Conservation (phyloP, 352 stramenopile genomes). For the Pythium sukuiense region DNA sequence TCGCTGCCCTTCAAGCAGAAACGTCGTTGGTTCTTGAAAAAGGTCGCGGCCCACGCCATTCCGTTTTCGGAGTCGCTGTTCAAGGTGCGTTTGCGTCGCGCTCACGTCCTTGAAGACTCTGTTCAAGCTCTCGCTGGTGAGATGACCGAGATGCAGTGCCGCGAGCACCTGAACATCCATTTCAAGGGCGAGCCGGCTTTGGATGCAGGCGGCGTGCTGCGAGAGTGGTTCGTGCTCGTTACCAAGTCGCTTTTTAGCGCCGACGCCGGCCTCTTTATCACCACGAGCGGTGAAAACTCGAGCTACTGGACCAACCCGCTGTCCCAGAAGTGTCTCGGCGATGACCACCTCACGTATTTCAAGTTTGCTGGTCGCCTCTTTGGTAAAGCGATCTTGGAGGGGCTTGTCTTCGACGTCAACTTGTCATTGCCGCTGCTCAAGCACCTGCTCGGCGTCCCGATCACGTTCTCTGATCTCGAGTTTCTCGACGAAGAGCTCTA, state of each 20-base stretch:
- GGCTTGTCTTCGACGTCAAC: conserved; percentile 59
- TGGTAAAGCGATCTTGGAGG: conserved; percentile 66
- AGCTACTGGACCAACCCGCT: conserved; percentile 76
- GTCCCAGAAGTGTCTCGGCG: conserved; percentile 24
- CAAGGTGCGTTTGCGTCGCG: conserved; percentile 56
- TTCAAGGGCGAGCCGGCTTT: conserved; percentile 67
- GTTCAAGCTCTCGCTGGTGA: conserved; percentile 46
- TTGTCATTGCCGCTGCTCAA: conserved; percentile 70
- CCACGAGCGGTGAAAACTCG: conserved; percentile 60
- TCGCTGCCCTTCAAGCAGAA: conserved; percentile 44
- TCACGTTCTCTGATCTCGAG: conserved; percentile 77
- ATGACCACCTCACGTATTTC: conserved; percentile 53
- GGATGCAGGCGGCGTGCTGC: conserved; percentile 61
- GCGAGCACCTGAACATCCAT: conserved; percentile 73
- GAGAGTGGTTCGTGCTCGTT: conserved; percentile 71
- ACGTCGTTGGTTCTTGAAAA: conserved; percentile 64
- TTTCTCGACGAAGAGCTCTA: conserved; percentile 74
- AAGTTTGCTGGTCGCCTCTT: conserved; percentile 61
- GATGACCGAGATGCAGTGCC: conserved; percentile 30
- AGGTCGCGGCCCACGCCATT: conserved; percentile 51
- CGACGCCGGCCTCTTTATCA: conserved; percentile 50
- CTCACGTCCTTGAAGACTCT: conserved; percentile 66
- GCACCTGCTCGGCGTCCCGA: conserved; percentile 67
- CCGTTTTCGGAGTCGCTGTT: conserved; percentile 65
- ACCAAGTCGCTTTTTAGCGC: conserved; percentile 56